Evolutionary conservation across 2,329 filamentous ascomycete genomes (phyloP), one percentile per base, ranked within the genome.

Genomic region (Hypoxylon sp.): DNA sequence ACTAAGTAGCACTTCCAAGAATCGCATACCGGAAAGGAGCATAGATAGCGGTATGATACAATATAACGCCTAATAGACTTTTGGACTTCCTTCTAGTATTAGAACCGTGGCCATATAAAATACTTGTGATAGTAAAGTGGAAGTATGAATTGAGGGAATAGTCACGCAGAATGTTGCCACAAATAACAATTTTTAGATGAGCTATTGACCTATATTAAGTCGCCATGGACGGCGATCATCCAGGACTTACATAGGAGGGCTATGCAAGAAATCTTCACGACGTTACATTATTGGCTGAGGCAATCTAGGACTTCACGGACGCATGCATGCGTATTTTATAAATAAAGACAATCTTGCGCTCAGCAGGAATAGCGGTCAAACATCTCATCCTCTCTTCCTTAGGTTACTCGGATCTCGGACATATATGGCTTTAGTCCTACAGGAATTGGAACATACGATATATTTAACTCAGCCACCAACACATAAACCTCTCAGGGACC

Each of bases 1-100:
- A 61, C 56, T 56, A 48, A 35, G 46, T 52, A 67, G 54, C 47
- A 50, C 64, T 64, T 58, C 37, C 22, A 44, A 61, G 46, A 55
- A 65, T 64, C 48, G 60, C 67, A 67, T 66, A 53, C 29, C 46
- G 33, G 31, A 61, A 31, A 31, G 14, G 22, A 62, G 56, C 58
- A 56, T 65, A n/a, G 33, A 22, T 22, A 39, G 11, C 33, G 13
- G 17, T 17, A 67, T 54, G 37, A 52, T 48, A 52, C 19, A 22
- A 22, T 22, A 46, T 19, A 44, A 44, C 39, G 39, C 31, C 24
- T 58, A 61, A 54, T 67, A 24, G 6, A 52, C 3, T 19, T 39
- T 42, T 47, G 14, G 31, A 62, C 5, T n/a, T n/a, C 22, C 19
- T 5, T 39, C 19, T 29, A 14, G 31, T 22, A 39, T 13, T 39